Base-by-base conservation (phyloP, 306 rosid genomes). In the Ormosia semicastrata region DNA sequence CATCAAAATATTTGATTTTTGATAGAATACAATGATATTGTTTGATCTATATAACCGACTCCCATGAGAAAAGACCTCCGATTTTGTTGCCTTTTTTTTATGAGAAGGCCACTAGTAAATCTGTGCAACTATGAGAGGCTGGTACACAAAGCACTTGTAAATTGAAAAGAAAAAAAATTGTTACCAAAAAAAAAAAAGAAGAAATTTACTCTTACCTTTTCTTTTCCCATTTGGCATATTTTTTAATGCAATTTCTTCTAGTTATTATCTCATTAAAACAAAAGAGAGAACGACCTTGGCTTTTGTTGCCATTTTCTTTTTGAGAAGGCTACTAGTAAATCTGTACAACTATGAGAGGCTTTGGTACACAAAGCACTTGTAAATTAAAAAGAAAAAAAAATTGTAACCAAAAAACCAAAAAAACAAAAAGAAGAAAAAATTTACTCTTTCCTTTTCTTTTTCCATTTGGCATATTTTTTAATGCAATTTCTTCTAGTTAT, bases 241-340 rank as follows among this genome's bases (percentile, higher is more conserved):
- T 17, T 54, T 15, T 8, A 29, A 49, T 49, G 56, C 47, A 73
- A 47, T 50, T 84, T 54, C 81, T 79, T 40, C 7, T 46, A 73
- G 76, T 73, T 32, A 66, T 41, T 18, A 62, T 41, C 78, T 64
- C 81, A 73, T 73, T 49, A 33, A 80, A 63, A 54, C 77, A 49
- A 17, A 50, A 65, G 5, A 66, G 12, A 85, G 40, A 73, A 49
- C 73, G n/a, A n/a, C n/a, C n/a, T n/a, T n/a, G n/a, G n/a, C 24
- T 24, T 24, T 24, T 24, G 1, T 24, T 24, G 24, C 1, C 24
- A 24, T 1, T 24, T 24, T 24, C 24, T 24, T 24, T 24, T 0
- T 24, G 24, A 24, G 24, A 1, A n/a, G n/a, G n/a, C n/a, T 24
- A 37, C 60, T 33, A 54, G 60, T 32, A 53, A 81, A 57, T 72